Percentiles rank a stretch among this genome's conserved stretches.
Conservation (phyloP, 192 early-diverging fungal genomes). For the Coemansia sp. region DNA sequence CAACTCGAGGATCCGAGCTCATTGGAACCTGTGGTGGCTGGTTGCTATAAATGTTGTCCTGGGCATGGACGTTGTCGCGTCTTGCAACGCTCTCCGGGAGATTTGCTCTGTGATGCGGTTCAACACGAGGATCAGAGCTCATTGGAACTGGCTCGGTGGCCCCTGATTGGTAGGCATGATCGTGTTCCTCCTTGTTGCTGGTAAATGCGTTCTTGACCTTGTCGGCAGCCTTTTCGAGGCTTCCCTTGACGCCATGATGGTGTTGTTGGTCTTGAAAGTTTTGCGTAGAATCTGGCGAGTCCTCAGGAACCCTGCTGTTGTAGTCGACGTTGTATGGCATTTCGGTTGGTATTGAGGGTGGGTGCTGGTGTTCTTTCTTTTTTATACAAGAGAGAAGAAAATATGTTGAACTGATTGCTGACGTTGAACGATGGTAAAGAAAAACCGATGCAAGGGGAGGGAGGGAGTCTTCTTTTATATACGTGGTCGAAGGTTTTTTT, state of each 20-base stretch:
- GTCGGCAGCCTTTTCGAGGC: constrained; percentile 7
- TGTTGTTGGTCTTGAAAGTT: neutral
- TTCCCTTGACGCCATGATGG: constrained; percentile 10
- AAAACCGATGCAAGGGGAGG: no score
- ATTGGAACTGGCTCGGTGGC: neutral
- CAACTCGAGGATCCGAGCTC: neutral
- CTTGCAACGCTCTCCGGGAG: neutral
- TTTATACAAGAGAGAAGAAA: no score
- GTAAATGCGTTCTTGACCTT: constrained; percentile 21
- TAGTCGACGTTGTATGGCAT: neutral
- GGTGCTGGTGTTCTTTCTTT: no score
- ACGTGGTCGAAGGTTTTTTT: neutral
- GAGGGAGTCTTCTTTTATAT: neutral
- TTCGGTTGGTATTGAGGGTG: neutral
- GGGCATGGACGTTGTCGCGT: neutral
- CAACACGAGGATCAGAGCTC: neutral
- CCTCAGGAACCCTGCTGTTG: neutral
- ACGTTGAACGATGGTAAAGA: no score
- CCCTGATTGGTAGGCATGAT: constrained; percentile 7
- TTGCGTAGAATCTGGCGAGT: neutral
- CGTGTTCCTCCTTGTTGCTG: constrained; percentile 16
- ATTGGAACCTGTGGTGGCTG: neutral
- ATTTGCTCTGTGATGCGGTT: neutral
- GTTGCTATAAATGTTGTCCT: neutral
- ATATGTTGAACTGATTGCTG: no score